phyloP scores from a whole-genome alignment of 2,329 filamentous ascomycete species.

The Fusarium sp. region DNA sequence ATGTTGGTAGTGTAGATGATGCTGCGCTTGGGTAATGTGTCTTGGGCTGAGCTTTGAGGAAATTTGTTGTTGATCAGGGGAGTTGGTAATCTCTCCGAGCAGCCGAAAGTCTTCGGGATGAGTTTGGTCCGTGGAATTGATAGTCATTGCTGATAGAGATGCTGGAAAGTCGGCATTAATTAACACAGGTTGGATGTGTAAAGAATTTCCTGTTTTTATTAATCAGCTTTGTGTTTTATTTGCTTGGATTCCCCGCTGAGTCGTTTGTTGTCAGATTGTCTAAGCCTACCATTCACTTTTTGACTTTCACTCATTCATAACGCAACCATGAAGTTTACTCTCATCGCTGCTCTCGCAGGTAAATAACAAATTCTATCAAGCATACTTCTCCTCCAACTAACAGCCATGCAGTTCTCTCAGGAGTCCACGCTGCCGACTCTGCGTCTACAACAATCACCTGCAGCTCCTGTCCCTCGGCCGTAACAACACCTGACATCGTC shows the following conservation, averaged over 20 bases:
- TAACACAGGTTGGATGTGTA: neutral
- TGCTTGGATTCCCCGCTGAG: neutral
- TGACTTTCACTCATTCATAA: conserved; percentile 9
- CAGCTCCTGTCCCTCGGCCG: conserved; percentile 11
- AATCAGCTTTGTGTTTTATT: neutral
- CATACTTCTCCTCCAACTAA: neutral
- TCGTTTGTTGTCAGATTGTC: neutral
- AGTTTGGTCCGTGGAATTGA: neutral
- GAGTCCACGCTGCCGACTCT: conserved; percentile 21
- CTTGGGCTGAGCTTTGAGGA: neutral
- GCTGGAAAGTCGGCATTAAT: neutral
- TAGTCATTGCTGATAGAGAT: neutral
- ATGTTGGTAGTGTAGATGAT: neutral
- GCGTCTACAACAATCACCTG: conserved; percentile 27
- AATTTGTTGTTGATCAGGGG: neutral
- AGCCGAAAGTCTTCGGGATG: neutral
- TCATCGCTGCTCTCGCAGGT: conserved; percentile 13
- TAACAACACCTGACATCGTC: conserved; percentile 14
- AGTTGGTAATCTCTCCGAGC: neutral
- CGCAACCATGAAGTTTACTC: conserved; percentile 27
- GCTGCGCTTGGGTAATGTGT: neutral
- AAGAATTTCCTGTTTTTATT: neutral
- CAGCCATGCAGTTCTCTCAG: conserved; percentile 4
- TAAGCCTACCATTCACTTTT: neutral
- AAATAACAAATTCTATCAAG: too few species aligned